Evolutionary conservation across 495 filamentous ascomycete genomes (phyloP).

Genomic region (Penicillium coprophilum): DNA sequence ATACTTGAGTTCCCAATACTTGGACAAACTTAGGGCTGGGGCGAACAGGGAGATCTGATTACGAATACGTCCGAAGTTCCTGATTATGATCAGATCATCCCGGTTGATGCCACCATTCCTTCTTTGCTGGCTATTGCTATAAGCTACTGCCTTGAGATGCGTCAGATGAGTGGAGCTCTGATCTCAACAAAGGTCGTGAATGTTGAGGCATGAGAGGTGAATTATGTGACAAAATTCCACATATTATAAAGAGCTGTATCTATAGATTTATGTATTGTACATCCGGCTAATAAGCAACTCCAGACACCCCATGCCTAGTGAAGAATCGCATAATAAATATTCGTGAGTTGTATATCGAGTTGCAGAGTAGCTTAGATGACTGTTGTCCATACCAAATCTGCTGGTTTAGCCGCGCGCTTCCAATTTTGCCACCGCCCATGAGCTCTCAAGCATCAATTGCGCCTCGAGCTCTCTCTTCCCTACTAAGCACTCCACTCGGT

Average conservation of each 20-base stretch:
- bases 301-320: neutral
- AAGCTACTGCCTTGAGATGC: neutral
- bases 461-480: conserved; percentile 2
- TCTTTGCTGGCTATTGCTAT: neutral
- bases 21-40: neutral
- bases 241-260: neutral
- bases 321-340: neutral
- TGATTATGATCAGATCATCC: neutral
- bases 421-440: conserved; percentile 26
- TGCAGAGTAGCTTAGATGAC: neutral
- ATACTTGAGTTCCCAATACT: neutral
- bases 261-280: neutral
- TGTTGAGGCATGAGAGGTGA: neutral
- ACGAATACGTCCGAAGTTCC: conserved; percentile 22
- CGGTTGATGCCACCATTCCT: neutral
- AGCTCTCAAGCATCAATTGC: conserved; percentile 18
- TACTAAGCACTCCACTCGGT: neutral
- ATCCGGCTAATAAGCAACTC: too few relatives aligned
- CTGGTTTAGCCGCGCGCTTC: conserved; percentile 15
- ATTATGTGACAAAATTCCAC: neutral
- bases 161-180: neutral
- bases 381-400: neutral
- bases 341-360: neutral
- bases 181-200: neutral
- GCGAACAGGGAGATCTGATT: neutral